Evolutionary conservation across 305 asterid species (phyloP).

Genomic region (Plantago coronopus): DNA sequence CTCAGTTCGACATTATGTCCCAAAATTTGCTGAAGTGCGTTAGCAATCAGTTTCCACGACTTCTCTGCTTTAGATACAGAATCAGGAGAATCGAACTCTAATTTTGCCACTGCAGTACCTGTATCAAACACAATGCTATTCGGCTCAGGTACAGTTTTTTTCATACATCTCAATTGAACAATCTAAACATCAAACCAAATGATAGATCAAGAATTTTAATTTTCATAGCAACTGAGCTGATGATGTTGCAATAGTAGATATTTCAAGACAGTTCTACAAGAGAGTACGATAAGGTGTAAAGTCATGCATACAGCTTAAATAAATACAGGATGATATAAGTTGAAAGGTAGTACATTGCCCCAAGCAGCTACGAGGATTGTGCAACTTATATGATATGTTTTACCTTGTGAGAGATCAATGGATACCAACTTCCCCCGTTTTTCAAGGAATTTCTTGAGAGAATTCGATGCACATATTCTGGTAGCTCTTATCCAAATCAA

Average conservation of each 20-base stretch:
- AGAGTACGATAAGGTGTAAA: no score
- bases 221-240: no score
- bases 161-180: no score
- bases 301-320: no score
- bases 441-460: constrained; percentile 51
- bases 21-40: constrained; percentile 51
- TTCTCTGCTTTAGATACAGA: constrained; percentile 65
- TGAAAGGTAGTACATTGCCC: neutral
- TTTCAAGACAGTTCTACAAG: no score
- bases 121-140: neutral
- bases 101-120: constrained; percentile 65
- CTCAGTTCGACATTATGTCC: constrained; percentile 71
- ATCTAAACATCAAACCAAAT: no score
- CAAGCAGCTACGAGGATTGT: neutral
- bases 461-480: constrained; percentile 45
- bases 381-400: neutral
- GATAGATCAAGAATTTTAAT: no score
- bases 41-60: constrained; percentile 71
- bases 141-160: no score
- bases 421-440: constrained; percentile 67
- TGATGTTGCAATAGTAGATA: no score
- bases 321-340: neutral
- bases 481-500: constrained; percentile 62
- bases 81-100: constrained; percentile 58
- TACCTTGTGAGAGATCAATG: constrained; percentile 56